Evolutionary conservation across 176 grass and related monocot genomes (phyloP).

Genomic region (Microstegium vimineum): DNA sequence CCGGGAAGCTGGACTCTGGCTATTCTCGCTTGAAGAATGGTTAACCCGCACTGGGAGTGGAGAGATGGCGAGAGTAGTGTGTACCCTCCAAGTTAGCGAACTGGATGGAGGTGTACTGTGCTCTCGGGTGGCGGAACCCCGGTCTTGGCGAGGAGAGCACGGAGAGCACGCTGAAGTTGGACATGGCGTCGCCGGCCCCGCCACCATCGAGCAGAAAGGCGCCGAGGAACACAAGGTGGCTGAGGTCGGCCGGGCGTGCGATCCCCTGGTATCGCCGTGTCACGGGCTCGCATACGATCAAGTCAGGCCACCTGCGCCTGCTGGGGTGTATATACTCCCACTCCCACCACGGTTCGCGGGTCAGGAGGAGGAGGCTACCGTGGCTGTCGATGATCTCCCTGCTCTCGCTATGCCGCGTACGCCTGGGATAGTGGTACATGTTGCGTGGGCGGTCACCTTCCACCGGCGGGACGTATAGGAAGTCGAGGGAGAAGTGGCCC

Average conservation of each 20-base stretch:
- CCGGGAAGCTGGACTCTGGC: too few relatives aligned
- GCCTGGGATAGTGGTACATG: background rate
- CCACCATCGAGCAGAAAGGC: background rate
- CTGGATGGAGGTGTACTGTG: too few relatives aligned
- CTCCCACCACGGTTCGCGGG: background rate
- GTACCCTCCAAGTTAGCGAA: too few relatives aligned
- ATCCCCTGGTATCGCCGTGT: background rate
- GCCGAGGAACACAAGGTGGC: background rate
- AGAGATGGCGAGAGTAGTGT: too few relatives aligned
- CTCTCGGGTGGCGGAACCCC: too few relatives aligned
- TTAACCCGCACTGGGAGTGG: too few relatives aligned
- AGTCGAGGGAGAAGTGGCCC: slow-evolving; percentile 1
- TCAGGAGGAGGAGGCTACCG: slow-evolving; percentile 2
- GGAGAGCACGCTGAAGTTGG: background rate
- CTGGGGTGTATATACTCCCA: accelerated
- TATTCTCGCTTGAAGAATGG: too few relatives aligned
- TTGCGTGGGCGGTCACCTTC: background rate
- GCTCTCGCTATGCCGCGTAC: background rate
- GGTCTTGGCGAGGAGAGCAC: too few relatives aligned
- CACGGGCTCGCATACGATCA: background rate
- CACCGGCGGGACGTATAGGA: background rate
- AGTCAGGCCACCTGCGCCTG: background rate
- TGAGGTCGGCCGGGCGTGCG: background rate
- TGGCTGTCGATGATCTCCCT: slow-evolving; percentile 5
- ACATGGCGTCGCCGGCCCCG: background rate